Percentiles rank a stretch among this genome's conserved stretches.
phyloP scores from a whole-genome alignment of 306 rosid genomes.

The Acmispon strigosus region DNA sequence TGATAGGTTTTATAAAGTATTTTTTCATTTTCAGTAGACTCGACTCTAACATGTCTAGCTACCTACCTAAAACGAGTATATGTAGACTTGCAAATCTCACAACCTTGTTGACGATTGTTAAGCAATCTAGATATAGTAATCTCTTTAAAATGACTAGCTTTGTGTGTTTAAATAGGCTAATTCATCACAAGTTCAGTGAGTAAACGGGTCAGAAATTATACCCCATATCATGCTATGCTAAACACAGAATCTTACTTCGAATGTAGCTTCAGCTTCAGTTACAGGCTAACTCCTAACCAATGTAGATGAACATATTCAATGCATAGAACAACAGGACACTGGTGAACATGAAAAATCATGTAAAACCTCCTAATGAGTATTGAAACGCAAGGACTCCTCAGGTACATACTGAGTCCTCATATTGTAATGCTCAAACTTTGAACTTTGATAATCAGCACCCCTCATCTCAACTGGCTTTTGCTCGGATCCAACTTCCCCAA shows the following conservation, averaged over 20 bases:
- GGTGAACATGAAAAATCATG: not conserved
- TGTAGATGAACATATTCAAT: constrained; percentile 25
- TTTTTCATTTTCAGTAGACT: no score
- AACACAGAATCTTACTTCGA: constrained; percentile 20
- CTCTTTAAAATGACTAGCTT: not conserved
- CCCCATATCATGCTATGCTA: not conserved
- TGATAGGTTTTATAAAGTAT: no score
- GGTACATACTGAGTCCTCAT: constrained; percentile 55
- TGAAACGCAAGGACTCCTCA: constrained; percentile 41
- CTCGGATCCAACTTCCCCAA: constrained; percentile 43
- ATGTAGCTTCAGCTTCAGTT: not conserved
- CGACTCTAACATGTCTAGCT: no score
- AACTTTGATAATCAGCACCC: constrained; percentile 35
- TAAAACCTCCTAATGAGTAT: constrained; percentile 12
- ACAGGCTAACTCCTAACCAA: constrained; percentile 15
- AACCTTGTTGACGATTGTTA: no score
- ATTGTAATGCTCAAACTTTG: constrained; percentile 63
- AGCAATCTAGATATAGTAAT: no score
- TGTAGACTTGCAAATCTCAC: no score
- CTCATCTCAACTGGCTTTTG: constrained; percentile 45
- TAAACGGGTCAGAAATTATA: not conserved
- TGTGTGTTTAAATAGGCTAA: not conserved
- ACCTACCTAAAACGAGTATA: no score
- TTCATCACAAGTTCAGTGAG: not conserved
- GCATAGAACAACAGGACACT: constrained; percentile 19